Base-by-base conservation (phyloP, 345 rosid genomes). In the Schrenkiella parvula region DNA sequence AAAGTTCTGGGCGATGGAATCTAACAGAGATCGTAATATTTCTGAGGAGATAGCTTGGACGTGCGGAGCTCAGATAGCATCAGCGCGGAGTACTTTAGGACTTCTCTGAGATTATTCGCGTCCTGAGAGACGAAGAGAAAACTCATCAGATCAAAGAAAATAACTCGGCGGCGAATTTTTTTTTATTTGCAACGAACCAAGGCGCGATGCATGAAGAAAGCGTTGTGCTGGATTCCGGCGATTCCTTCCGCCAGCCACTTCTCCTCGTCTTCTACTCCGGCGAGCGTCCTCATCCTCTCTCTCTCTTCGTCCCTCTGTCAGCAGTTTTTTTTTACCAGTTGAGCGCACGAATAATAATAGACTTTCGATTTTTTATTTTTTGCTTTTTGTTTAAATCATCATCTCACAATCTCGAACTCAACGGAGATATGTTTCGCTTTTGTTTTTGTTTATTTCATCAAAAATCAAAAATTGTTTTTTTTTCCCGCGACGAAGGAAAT, bases 221-320 rank as follows among this genome's bases (percentile, higher is more conserved):
- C 95, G 82, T 88, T 89, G 68, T 88, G 98, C 67, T 90, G 98
- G 58, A 92, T 81, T 80, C 85, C 86, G 70, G 96, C 92, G 85
- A 92, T 92, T 71, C 89, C 98, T 72, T 88, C 98, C n/a, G 98
- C 90, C 58, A 92, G 83, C 98, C 98, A 92, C 80, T 88, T 89
- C 31, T 92, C 96, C 75, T 90, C 98, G 73, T 90, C 91, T 72
- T 92, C 98, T 4, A 76, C 81, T 58, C 86, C 91, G 78, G 69
- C 78, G 29, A 83, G 66, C 84, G 81, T 69, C 39, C 55, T 73
- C 81, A 67, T 64, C 70, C 1, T 51, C 37, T 53, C 64, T 34
- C 38, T 59, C 67, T 25, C 58, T 53, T 44, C 62, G 41, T 59
- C 44, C 23, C 5, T 70, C 12, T 72, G 73, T 78, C 72, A 65